Conservation (phyloP, 441 rosid species). For the Gossypium schwendimanii region DNA sequence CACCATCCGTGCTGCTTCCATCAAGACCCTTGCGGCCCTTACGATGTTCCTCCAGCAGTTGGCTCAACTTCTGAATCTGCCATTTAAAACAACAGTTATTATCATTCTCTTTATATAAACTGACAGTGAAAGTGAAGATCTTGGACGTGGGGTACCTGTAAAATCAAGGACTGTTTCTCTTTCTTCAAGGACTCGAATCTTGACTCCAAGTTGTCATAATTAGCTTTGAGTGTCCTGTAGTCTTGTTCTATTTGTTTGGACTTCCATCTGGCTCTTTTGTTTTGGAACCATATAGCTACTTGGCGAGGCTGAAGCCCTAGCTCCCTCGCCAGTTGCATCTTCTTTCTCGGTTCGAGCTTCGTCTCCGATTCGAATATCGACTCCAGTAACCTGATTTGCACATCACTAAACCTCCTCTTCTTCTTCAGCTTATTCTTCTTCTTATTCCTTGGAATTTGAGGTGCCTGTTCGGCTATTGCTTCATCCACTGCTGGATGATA, state of each 20-base stretch:
- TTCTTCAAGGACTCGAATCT: constrained; percentile 43
- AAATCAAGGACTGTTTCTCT: constrained; percentile 42
- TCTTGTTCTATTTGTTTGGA: constrained; percentile 61
- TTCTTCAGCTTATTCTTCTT: constrained; percentile 35
- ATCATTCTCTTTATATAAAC: background rate
- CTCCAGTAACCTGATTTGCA: constrained; percentile 60
- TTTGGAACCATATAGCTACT: constrained; percentile 81
- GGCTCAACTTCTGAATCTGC: constrained; percentile 45
- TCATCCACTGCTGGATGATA: constrained; percentile 8
- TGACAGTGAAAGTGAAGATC: background rate
- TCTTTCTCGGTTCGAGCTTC: constrained; percentile 60
- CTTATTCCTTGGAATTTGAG: constrained; percentile 23
- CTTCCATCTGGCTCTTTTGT: constrained; percentile 76
- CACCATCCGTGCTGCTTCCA: constrained; percentile 14
- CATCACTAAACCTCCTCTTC: constrained; percentile 58
- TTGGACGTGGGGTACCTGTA: constrained; percentile 32
- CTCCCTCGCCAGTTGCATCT: constrained; percentile 52
- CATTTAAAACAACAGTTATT: background rate
- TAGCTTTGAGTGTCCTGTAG: constrained; percentile 37
- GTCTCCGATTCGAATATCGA: constrained; percentile 57
- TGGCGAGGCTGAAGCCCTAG: constrained; percentile 71
- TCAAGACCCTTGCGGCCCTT: constrained; percentile 16
- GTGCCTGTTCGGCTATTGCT: background rate
- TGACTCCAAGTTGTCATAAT: constrained; percentile 41
- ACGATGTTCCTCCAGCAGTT: constrained; percentile 20